These are phyloP conservation scores for Phytophthora aleatoria DNA, from an alignment of 352 stramenopile genomes.

Conservation along the genomic window DNA sequence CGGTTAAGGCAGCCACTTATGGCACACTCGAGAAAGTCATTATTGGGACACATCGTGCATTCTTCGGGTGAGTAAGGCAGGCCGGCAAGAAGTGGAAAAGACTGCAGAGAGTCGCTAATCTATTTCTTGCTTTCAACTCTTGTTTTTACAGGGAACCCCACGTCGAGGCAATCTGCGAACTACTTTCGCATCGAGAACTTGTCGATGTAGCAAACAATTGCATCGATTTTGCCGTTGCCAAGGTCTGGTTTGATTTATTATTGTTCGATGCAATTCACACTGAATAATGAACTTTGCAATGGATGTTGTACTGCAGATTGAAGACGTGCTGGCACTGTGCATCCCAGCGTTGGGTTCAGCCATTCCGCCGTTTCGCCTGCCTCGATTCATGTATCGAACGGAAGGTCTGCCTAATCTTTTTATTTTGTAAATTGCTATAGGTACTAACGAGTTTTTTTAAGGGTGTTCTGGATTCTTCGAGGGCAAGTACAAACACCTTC, in stretches of 20 bases:
- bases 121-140: neutral
- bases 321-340: constrained; percentile 73
- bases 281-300: neutral
- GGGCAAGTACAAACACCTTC: constrained; percentile 77
- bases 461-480: constrained; percentile 85
- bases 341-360: constrained; percentile 69
- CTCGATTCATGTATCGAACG: constrained; percentile 66
- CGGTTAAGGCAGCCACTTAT: constrained; percentile 15
- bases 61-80: constrained; percentile 26
- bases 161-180: constrained; percentile 27
- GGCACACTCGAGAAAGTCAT: constrained; percentile 25
- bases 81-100: neutral
- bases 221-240: constrained; percentile 39
- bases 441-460: constrained; percentile 6
- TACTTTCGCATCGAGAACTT: constrained; percentile 36
- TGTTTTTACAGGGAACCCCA: constrained; percentile 29
- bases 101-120: neutral
- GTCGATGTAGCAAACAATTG: constrained; percentile 41
- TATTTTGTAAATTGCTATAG: neutral
- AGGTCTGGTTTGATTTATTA: constrained; percentile 30
- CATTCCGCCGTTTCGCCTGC: constrained; percentile 78
- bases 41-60: constrained; percentile 18
- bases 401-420: constrained; percentile 37
- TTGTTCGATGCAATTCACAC: neutral
- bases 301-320: constrained; percentile 43